A percentile compares a stretch with the other conserved stretches of the same genome.
These are phyloP conservation scores for Chenopodium quinoa DNA, from an alignment of 148 eudicot genomes.

Conservation along the genomic window DNA sequence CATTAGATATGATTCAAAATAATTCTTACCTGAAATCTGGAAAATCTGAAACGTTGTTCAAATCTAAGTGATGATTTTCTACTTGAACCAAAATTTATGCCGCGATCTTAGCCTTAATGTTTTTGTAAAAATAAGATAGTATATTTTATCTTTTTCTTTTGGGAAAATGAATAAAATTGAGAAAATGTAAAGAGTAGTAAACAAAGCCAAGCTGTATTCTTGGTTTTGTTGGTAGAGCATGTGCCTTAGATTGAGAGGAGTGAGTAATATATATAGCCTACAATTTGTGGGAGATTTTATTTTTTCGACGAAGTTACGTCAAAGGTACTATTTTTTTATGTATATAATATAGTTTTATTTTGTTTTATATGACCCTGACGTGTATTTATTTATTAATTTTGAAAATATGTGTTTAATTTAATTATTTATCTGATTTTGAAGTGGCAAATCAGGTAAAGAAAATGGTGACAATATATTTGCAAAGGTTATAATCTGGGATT, in stretches of 20 bases:
- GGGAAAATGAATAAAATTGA: not conserved
- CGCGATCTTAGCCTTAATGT: not conserved
- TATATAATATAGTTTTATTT: not conserved
- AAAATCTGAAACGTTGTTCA: not conserved
- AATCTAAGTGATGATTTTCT: not conserved
- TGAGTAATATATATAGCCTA: conserved; percentile 4
- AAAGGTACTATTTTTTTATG: not conserved
- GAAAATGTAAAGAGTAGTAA: conserved; percentile 1
- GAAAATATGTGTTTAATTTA: not conserved
- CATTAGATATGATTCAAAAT: not conserved
- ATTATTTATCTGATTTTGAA: not conserved
- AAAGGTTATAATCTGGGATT: conserved; percentile 1
- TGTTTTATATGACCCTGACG: not conserved
- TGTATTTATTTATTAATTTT: not conserved
- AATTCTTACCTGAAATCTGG: not conserved
- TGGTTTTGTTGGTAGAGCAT: conserved; percentile 3
- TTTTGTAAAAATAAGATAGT: too few relatives aligned
- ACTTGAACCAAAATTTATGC: not conserved
- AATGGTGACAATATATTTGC: not conserved
- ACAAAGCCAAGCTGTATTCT: not conserved
- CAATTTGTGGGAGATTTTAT: not conserved
- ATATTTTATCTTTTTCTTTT: too few relatives aligned
- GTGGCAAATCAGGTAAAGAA: not conserved
- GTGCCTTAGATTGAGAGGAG: conserved; percentile 8
- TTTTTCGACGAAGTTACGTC: conserved; percentile 15